Percentiles rank a stretch among this genome's conserved stretches.
Conservation (phyloP, 306 rosid species). For the Benincasa hispida region DNA sequence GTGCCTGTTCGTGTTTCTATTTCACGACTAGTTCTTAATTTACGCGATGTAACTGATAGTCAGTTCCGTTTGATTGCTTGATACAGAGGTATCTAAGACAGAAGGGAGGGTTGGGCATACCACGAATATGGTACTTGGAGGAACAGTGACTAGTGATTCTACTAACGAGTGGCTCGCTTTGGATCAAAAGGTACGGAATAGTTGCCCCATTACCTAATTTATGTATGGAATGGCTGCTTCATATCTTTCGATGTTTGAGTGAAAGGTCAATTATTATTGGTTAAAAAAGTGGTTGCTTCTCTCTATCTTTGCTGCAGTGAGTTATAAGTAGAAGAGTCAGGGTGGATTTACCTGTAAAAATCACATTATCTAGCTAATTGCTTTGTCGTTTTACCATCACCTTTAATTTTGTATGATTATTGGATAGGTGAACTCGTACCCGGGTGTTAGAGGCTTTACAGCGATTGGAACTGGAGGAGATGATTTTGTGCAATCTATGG, state of each 20-base stretch:
- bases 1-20: neutral
- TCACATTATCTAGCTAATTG: neutral
- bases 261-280: no score
- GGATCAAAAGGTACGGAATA: slow-evolving; percentile 70
- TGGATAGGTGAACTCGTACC: slow-evolving; percentile 76
- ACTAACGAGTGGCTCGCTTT: slow-evolving; percentile 77
- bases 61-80: neutral
- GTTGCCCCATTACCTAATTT: neutral
- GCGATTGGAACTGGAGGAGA: slow-evolving; percentile 63
- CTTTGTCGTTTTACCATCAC: neutral
- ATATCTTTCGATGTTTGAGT: neutral
- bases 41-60: neutral
- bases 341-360: neutral
- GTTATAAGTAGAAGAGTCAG: neutral
- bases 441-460: slow-evolving; percentile 82
- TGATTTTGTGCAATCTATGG: slow-evolving; percentile 11
- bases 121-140: slow-evolving; percentile 92
- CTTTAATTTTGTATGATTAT: neutral
- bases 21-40: neutral
- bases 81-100: slow-evolving; percentile 77
- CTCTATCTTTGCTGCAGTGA: neutral
- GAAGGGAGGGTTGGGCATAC: slow-evolving; percentile 98
- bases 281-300: neutral
- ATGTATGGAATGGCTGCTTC: neutral
- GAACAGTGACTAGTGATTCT: slow-evolving; percentile 85